Evolutionary conservation across 306 rosid genomes (phyloP).

Genomic region (Cicer judaicum): DNA sequence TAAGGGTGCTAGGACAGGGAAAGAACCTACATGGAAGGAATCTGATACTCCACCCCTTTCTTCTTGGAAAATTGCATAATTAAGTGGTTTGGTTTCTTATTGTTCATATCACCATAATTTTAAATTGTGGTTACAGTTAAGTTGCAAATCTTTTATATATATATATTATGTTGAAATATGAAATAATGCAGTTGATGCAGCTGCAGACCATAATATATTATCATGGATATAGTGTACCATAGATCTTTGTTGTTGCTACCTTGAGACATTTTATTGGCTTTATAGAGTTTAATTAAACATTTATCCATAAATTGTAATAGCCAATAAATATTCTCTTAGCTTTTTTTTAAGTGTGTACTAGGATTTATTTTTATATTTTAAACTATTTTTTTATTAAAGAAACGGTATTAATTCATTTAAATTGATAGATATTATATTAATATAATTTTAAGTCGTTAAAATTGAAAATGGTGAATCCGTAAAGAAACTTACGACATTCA

Average conservation of each 20-base stretch:
- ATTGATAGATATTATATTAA: too few species aligned
- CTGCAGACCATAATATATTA: neutral
- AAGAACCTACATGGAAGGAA: slow-evolving; percentile 44
- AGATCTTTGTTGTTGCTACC: slow-evolving; percentile 1
- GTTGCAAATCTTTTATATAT: neutral
- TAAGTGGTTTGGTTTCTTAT: neutral
- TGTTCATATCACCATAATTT: neutral
- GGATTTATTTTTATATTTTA: neutral
- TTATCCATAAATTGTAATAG: neutral
- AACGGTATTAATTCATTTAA: too few species aligned
- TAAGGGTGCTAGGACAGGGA: slow-evolving; percentile 50
- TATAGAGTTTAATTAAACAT: neutral
- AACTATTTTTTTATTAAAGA: too few species aligned
- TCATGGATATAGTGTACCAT: neutral
- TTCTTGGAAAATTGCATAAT: slow-evolving; percentile 51
- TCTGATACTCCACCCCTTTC: slow-evolving; percentile 72
- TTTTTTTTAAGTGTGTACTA: too few species aligned
- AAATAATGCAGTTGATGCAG: neutral
- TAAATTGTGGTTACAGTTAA: neutral
- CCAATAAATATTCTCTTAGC: neutral
- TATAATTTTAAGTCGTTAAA: too few species aligned
- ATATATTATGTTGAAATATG: neutral
- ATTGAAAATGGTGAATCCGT: too few species aligned
- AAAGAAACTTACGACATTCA: too few species aligned
- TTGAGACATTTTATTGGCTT: too few species aligned